These are phyloP conservation scores for Ascosphaera apis DNA, from an alignment of 2,329 filamentous ascomycete genomes.

Conservation along the genomic window DNA sequence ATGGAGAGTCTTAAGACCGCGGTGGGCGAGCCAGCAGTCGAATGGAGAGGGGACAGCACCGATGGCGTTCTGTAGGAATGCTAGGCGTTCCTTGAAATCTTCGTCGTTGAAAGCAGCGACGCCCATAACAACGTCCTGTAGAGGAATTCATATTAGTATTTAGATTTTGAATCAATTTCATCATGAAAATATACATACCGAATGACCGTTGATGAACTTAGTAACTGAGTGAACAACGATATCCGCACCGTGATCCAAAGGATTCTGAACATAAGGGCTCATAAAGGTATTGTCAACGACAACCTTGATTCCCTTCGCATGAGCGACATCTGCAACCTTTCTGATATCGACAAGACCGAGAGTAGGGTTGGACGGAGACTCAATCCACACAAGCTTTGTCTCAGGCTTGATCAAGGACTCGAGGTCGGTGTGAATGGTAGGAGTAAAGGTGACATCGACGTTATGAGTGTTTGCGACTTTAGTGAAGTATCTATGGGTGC, in stretches of 20 bases:
- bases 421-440: slow-evolving; percentile 75
- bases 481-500: slow-evolving; percentile 96
- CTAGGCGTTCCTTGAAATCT: slow-evolving; percentile 49
- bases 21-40: slow-evolving; percentile 94
- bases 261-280: slow-evolving; percentile 90
- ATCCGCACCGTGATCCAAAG: slow-evolving; percentile 81
- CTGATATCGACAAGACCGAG: slow-evolving; percentile 81
- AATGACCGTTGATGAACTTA: slow-evolving; percentile 98
- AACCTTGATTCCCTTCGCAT: slow-evolving; percentile 71
- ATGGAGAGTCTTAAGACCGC: slow-evolving; percentile 90
- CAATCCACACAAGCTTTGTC: slow-evolving; percentile 94
- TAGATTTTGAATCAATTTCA: not conserved
- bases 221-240: slow-evolving; percentile 94
- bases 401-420: slow-evolving; percentile 61
- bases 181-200: slow-evolving; percentile 14
- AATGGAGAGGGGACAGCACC: slow-evolving; percentile 87
- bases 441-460: slow-evolving; percentile 83
- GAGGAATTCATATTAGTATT: not conserved
- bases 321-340: slow-evolving; percentile 59
- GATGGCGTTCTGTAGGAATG: slow-evolving; percentile 92
- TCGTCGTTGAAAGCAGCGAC: slow-evolving; percentile 86
- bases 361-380: slow-evolving; percentile 86
- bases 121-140: slow-evolving; percentile 80
- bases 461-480: slow-evolving; percentile 89
- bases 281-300: slow-evolving; percentile 99